Evolutionary conservation across 2,329 filamentous ascomycete genomes (phyloP).

Genomic region (Fusarium buxicola): DNA sequence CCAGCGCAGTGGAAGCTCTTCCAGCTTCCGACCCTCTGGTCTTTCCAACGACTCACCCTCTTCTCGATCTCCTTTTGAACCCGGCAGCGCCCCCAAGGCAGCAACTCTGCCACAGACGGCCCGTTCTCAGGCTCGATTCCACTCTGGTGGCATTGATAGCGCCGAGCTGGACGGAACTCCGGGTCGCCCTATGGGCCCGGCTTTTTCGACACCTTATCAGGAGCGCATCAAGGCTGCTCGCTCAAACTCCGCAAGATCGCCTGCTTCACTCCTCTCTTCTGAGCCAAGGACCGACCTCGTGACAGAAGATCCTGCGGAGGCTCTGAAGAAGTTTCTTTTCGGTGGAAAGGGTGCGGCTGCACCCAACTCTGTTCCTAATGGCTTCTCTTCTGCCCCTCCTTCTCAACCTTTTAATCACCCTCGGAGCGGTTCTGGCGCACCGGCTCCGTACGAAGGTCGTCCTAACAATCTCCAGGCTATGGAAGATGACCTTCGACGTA

Average conservation of each 20-base stretch:
- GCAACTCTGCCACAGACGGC: constrained; percentile 43
- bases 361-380: constrained; percentile 28
- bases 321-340: constrained; percentile 68
- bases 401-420: constrained; percentile 23
- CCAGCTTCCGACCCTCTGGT: constrained; percentile 55
- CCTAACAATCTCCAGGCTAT: constrained; percentile 57
- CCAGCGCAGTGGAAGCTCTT: constrained; percentile 64
- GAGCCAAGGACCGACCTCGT: constrained; percentile 20
- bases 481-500: constrained; percentile 65
- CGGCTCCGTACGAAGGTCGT: constrained; percentile 19
- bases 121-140: constrained; percentile 39
- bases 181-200: constrained; percentile 68
- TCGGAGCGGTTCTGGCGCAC: constrained; percentile 11
- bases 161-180: constrained; percentile 73
- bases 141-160: constrained; percentile 43
- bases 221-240: constrained; percentile 70
- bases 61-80: constrained; percentile 52
- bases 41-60: constrained; percentile 66
- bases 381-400: constrained; percentile 36
- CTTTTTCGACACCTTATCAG: constrained; percentile 75
- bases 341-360: constrained; percentile 50
- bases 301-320: constrained; percentile 57
- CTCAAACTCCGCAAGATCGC: constrained; percentile 45
- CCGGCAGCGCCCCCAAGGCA: constrained; percentile 35
- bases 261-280: constrained; percentile 21